Evolutionary conservation across 805 yeast species (phyloP), one percentile per base, ranked within the genome.

Genomic region (Priceomyces medius): DNA sequence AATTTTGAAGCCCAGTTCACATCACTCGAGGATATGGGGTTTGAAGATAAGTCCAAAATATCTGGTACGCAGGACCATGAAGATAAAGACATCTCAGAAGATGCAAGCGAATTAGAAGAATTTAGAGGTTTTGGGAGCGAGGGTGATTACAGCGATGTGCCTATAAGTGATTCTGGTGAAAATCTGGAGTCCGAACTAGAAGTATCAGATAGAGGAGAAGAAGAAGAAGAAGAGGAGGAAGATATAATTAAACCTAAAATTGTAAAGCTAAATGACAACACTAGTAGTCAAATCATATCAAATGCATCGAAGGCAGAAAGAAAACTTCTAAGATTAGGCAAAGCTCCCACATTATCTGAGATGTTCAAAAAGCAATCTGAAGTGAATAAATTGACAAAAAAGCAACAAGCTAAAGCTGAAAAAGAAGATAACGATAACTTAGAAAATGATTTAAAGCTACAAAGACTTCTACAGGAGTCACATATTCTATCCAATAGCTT

Each of bases 391-490:
- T 46, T 50, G 56, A 67, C 63, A 14, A 64, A 63, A 40, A 63
- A 58, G 46, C 71, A 66, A 45, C 58, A 60, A 46, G 56, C 60
- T 31, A 51, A 64, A 47, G 58, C 64, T 6, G 62, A 63, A 21
- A 56, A 64, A 46, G 76, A 71, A 42, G 74, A 70, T 39, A 58
- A 54, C 7, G 75, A 82, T 20, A 79, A 85, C 51, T 51, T 83
- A 46, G 76, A 81, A 45, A 83, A 84, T 49, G 93, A 85, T 58
- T 54, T 83, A n/a, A 85, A 81, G 50, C 64, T 86, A 36, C 90
- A 85, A 56, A 64, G 89, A 43, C 73, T 86, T 32, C 57, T 86
- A 19, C 68, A 73, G 44, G 93, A 86, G 59, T 84, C 91, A 0
- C 91, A 85, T 58, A 79, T 86, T 19, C 59, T 79, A 33, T 66